phyloP scores from a whole-genome alignment of 306 rosid species.

The Ochetophila trinervis region DNA sequence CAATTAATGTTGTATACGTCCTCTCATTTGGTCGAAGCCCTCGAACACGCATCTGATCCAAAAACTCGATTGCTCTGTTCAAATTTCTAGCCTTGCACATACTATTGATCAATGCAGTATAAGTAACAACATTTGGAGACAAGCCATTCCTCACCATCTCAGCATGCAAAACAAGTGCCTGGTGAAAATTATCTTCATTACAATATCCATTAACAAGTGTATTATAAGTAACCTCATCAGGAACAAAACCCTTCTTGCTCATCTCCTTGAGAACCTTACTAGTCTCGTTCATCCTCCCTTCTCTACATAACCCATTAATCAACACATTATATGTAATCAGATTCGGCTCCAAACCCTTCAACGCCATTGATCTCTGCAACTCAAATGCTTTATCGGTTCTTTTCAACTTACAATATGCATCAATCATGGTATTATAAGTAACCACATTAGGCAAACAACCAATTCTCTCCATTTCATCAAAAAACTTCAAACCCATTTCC shows the following conservation, averaged over 20 bases:
- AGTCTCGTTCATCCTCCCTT: constrained; percentile 60
- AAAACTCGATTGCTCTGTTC: constrained; percentile 61
- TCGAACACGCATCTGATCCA: constrained; percentile 60
- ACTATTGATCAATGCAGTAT: constrained; percentile 65
- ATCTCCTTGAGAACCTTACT: constrained; percentile 52
- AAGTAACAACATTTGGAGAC: constrained; percentile 78
- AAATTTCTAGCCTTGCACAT: constrained; percentile 86
- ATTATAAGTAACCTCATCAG: constrained; percentile 72
- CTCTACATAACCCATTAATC: constrained; percentile 67
- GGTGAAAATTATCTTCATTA: constrained; percentile 76
- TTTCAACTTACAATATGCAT: constrained; percentile 53
- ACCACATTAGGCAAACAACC: constrained; percentile 76
- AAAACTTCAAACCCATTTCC: constrained; percentile 44
- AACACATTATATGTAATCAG: constrained; percentile 74
- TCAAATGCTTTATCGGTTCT: constrained; percentile 51
- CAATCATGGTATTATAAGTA: constrained; percentile 66
- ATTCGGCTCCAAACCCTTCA: constrained; percentile 60
- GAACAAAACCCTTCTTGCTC: constrained; percentile 49
- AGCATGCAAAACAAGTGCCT: constrained; percentile 58
- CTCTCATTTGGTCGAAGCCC: constrained; percentile 75
- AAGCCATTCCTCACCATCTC: constrained; percentile 76
- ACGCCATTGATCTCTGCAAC: constrained; percentile 48
- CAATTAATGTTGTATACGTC: constrained; percentile 72
- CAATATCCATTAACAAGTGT: constrained; percentile 79
- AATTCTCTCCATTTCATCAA: constrained; percentile 58